phyloP scores from a whole-genome alignment of 208 protist species.

The Trypanosoma scelopori region DNA sequence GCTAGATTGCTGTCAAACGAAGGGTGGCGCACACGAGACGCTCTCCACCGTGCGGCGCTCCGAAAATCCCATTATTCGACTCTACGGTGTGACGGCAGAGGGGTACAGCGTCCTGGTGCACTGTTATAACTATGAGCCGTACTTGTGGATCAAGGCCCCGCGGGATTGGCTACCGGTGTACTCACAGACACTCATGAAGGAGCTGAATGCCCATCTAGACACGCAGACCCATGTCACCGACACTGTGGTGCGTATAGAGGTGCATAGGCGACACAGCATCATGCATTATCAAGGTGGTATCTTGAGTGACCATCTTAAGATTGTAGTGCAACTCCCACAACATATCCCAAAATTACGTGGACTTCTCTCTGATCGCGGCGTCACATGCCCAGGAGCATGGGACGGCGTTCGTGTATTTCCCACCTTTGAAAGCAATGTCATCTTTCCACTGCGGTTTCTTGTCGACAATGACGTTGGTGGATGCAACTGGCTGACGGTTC shows the following conservation, averaged over 20 bases:
- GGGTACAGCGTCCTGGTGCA: conserved; percentile 92
- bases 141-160: conserved; percentile 94
- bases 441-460: conserved; percentile 98
- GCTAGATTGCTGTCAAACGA: conserved; percentile 86
- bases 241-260: conserved; percentile 82
- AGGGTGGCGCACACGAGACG: conserved; percentile 54
- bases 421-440: conserved; percentile 99
- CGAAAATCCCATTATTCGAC: conserved; percentile 87
- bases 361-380: conserved; percentile 73
- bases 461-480: conserved; percentile 97
- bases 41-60: conserved; percentile 69
- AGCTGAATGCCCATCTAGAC: conserved; percentile 79
- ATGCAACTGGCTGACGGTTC: conserved; percentile 94
- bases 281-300: conserved; percentile 76
- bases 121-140: conserved; percentile 96
- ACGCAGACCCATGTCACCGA: conserved; percentile 49
- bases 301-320: conserved; percentile 65
- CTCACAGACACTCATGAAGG: conserved; percentile 60
- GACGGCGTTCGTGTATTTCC: conserved; percentile 78
- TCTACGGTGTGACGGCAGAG: conserved; percentile 93
- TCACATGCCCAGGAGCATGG: conserved; percentile 72
- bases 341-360: conserved; percentile 88
- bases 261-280: conserved; percentile 71
- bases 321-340: conserved; percentile 89
- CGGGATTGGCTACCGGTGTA: conserved; percentile 73